These are phyloP conservation scores for Coemansia sp. DNA, from an alignment of 192 early-diverging fungal species.

Conservation along the genomic window DNA sequence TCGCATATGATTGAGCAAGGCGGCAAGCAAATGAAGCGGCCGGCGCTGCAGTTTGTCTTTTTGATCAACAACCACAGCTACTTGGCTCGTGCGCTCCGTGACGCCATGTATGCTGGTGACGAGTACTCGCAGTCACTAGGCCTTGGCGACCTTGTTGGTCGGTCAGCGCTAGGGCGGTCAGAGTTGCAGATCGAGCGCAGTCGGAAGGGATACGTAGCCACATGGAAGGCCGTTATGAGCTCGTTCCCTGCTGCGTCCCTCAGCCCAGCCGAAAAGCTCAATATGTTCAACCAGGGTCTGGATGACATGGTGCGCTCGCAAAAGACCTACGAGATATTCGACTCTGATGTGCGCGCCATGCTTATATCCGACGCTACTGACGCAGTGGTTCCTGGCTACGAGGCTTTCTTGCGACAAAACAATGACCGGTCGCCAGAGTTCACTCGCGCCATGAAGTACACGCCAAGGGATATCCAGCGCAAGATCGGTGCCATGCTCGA, in stretches of 20 bases:
- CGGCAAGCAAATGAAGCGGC: slow-evolving; percentile 52
- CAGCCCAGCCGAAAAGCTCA: slow-evolving; percentile 43
- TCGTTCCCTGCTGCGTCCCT: slow-evolving; percentile 47
- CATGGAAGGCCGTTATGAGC: slow-evolving; percentile 52
- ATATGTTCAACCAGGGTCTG: slow-evolving; percentile 47
- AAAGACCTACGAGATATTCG: slow-evolving; percentile 45
- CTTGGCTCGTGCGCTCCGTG: slow-evolving; percentile 39
- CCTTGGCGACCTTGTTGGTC: slow-evolving; percentile 47
- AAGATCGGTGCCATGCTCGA: slow-evolving; percentile 43
- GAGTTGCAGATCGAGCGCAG: slow-evolving; percentile 50
- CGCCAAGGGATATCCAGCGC: slow-evolving; percentile 45
- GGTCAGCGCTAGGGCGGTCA: slow-evolving; percentile 37
- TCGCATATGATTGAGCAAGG: slow-evolving; percentile 40
- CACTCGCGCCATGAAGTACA: slow-evolving; percentile 47
- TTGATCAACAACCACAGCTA: slow-evolving; percentile 52
- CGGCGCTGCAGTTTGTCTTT: slow-evolving; percentile 47
- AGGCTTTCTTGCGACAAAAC: slow-evolving; percentile 44
- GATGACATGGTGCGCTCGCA: slow-evolving; percentile 52
- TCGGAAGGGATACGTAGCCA: slow-evolving; percentile 43
- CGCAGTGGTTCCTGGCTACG: slow-evolving; percentile 43
- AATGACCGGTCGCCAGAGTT: slow-evolving; percentile 49
- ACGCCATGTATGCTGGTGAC: slow-evolving; percentile 47
- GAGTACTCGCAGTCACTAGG: slow-evolving; percentile 48
- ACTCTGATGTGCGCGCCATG: slow-evolving; percentile 45
- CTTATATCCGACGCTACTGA: slow-evolving; percentile 41